Percentiles rank a stretch among this genome's conserved stretches.
Conservation (phyloP, 2,329 filamentous ascomycete genomes). For the Talaromyces amestolkiae region DNA sequence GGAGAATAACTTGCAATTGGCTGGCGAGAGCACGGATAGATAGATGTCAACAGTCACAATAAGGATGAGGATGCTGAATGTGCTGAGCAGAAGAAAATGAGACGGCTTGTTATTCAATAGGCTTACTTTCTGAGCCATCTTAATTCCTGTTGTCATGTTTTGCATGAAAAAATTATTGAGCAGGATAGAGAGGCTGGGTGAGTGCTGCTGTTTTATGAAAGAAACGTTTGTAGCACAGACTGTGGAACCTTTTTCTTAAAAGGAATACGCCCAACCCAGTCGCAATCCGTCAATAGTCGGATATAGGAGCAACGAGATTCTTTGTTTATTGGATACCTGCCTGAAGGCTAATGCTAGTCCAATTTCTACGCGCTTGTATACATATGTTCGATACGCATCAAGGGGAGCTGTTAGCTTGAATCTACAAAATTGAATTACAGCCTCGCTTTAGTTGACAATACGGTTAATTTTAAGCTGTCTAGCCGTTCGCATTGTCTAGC, state of each 20-base stretch:
- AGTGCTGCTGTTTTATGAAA: background rate
- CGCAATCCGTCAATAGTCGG: background rate
- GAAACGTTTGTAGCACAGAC: background rate
- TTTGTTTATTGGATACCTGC: background rate
- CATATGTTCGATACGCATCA: background rate
- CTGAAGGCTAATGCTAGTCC: background rate
- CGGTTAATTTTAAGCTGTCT: background rate
- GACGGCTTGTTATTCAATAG: background rate
- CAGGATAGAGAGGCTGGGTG: background rate
- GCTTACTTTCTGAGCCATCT: background rate
- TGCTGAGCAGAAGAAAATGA: background rate
- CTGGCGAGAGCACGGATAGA: slow-evolving; percentile 8
- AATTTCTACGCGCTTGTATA: background rate
- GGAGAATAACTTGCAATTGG: background rate
- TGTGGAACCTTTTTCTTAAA: background rate
- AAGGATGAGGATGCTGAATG: slow-evolving; percentile 7
- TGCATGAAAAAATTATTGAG: background rate
- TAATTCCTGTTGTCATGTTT: background rate
- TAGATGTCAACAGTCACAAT: slow-evolving; percentile 13
- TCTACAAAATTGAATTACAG: background rate
- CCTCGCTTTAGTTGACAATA: background rate
- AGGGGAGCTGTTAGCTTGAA: background rate
- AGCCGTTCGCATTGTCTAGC: background rate
- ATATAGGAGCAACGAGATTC: background rate
- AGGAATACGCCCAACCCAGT: background rate